Evolutionary conservation across 164 flowering plant species (phyloP).

Genomic region (Tetrastigma voinierianum): DNA sequence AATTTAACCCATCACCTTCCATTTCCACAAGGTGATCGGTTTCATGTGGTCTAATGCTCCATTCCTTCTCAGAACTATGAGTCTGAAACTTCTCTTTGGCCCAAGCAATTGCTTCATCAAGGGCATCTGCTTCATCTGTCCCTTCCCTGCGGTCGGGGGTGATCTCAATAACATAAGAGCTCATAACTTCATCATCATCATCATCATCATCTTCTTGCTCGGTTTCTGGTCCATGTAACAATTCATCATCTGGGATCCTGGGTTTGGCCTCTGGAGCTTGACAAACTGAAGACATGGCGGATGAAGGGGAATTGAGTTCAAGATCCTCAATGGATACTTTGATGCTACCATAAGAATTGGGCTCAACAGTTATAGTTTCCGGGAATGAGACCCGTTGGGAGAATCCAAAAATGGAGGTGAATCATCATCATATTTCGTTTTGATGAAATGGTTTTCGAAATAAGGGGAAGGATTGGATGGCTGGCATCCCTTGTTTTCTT

Average conservation of each 20-base stretch:
- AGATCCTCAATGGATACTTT: slow-evolving; percentile 42
- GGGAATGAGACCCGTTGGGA: slow-evolving; percentile 55
- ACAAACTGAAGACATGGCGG: slow-evolving; percentile 53
- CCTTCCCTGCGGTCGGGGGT: slow-evolving; percentile 38
- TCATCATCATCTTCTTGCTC: slow-evolving; percentile 27
- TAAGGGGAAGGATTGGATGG: slow-evolving; percentile 14
- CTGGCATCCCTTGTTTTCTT: slow-evolving; percentile 20
- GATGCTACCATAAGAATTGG: slow-evolving; percentile 40
- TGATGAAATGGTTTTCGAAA: slow-evolving; percentile 18
- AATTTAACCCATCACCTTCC: slow-evolving; percentile 6
- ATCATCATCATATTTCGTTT: slow-evolving; percentile 15
- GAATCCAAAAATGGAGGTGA: slow-evolving; percentile 29
- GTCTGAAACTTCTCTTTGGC: slow-evolving; percentile 69
- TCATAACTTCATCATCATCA: slow-evolving; percentile 51
- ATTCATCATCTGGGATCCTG: slow-evolving; percentile 2
- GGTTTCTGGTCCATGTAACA: slow-evolving; percentile 13
- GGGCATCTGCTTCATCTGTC: slow-evolving; percentile 40
- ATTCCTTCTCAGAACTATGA: slow-evolving; percentile 17
- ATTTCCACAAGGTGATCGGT: slow-evolving; percentile 12
- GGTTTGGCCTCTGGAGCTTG: slow-evolving; percentile 27
- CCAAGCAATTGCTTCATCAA: slow-evolving; percentile 94
- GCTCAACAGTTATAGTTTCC: slow-evolving; percentile 50
- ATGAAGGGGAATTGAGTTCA: slow-evolving; percentile 52
- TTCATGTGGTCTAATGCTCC: neutral
- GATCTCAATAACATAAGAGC: slow-evolving; percentile 79